Base-by-base conservation (phyloP, 352 stramenopile species). In the Phytophthora chlamydospora region DNA sequence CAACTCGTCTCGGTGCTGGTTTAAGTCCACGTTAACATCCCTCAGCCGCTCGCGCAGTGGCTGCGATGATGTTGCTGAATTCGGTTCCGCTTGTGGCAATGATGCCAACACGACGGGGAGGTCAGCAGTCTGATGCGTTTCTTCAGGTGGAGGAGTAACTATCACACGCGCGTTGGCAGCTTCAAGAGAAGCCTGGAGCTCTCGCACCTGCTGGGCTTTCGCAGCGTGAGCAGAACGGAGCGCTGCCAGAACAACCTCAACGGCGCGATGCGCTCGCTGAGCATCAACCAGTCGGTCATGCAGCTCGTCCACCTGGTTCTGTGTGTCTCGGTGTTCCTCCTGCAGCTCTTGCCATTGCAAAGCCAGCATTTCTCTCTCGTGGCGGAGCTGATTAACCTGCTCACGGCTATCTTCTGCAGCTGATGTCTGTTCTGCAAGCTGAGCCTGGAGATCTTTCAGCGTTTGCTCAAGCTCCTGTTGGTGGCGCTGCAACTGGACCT, bases 221-320 rank as follows among this genome's bases (percentile, higher is more conserved):
- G 35, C 72, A 55, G 55, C 33, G 65, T 61, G 44, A 36, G 45
- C 12, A 50, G 63, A 48, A 57, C 61, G 14, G 71, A 65, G 43
- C 54, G 39, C 34, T 32, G 44, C 35, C 66, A 73, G 31, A 36
- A 65, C 33, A 46, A 68, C 45, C 24, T 75, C 65, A 11, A 68
- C 46, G 40, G 64, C 64, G 14, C 64, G 65, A 61, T 73, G 65
- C 0, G 65, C 38, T 31, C 65, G 52, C 48, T 90, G 73, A 1
- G 73, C 70, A 6, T 76, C 72, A 14, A 90, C 74, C 7, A 90
- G 68, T 10, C 74, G 67, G 14, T 63, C 53, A 44, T 90, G 83
- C 14, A 92, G 62, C 44, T 89, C 78, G 6, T 90, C 79, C 1
- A 71, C 65, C 31, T 90, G 73, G 4, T 71, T 64, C 11, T 75